Conservation (phyloP, 345 rosid genomes). For the Brassica incana region DNA sequence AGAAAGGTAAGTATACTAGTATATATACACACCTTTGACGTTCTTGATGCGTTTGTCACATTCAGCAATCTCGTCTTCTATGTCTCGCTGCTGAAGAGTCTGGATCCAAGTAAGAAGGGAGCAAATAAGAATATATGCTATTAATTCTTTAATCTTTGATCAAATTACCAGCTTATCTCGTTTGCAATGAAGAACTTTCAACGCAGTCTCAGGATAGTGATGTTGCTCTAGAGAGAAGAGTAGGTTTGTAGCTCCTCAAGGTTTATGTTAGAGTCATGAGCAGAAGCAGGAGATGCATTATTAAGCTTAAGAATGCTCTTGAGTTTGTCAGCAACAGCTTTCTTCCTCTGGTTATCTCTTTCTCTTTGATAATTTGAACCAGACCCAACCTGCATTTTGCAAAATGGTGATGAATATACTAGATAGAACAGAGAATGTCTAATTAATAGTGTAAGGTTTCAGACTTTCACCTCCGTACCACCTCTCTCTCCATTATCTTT, state of each 20-base stretch:
- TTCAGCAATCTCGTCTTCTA: slow-evolving; percentile 72
- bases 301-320: slow-evolving; percentile 6
- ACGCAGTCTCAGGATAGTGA: slow-evolving; percentile 57
- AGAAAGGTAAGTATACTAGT: neutral
- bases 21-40: slow-evolving; percentile 44
- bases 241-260: slow-evolving; percentile 39
- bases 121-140: too few species aligned
- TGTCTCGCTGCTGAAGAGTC: slow-evolving; percentile 58
- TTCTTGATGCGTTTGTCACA: slow-evolving; percentile 55
- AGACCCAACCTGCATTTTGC: slow-evolving; percentile 24
- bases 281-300: slow-evolving; percentile 9
- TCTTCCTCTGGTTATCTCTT: slow-evolving; percentile 36
- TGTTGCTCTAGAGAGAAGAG: slow-evolving; percentile 48
- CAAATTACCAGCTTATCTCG: slow-evolving; percentile 81
- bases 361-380: slow-evolving; percentile 29
- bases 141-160: too few species aligned
- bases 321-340: slow-evolving; percentile 20
- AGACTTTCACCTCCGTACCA: slow-evolving; percentile 28
- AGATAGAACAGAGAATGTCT: neutral
- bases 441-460: neutral
- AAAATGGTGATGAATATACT: slow-evolving; percentile 7
- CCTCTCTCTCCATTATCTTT: slow-evolving; percentile 29
- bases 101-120: slow-evolving; percentile 39
- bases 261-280: slow-evolving; percentile 40
- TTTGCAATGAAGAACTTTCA: slow-evolving; percentile 48